Percentiles rank a stretch among this genome's conserved stretches.
Conservation (phyloP, 805 yeast species). For the Diddensiella santjacobensis region DNA sequence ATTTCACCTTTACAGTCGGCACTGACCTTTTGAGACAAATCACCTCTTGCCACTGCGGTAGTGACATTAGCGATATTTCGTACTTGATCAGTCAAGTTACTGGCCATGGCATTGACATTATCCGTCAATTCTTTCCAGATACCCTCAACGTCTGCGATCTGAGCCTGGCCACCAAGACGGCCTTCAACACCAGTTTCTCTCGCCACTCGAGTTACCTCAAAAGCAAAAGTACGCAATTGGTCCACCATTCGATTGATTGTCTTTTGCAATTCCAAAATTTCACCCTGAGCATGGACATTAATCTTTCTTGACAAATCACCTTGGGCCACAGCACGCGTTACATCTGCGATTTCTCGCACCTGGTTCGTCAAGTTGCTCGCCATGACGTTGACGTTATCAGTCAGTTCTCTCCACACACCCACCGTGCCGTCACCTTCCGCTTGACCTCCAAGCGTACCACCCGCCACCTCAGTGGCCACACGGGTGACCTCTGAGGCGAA, state of each 20-base stretch:
- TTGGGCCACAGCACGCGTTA: conserved; percentile 81
- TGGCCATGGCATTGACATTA: conserved; percentile 83
- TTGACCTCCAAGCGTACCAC: conserved; percentile 87
- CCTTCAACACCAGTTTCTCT: conserved; percentile 90
- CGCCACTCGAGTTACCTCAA: conserved; percentile 83
- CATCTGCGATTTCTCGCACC: conserved; percentile 87
- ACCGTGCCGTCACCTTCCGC: conserved; percentile 81
- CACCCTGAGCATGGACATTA: conserved; percentile 90
- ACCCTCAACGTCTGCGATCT: conserved; percentile 74
- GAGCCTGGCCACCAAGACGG: conserved; percentile 83
- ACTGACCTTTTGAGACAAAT: conserved; percentile 72
- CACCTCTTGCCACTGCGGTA: conserved; percentile 84
- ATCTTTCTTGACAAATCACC: conserved; percentile 82
- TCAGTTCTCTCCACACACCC: conserved; percentile 83
- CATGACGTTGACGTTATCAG: conserved; percentile 88
- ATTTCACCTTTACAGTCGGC: conserved; percentile 85
- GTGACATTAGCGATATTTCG: conserved; percentile 85
- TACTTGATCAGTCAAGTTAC: conserved; percentile 81
- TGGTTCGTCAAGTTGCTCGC: conserved; percentile 83
- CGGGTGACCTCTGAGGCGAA: conserved; percentile 79
- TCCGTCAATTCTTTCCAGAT: conserved; percentile 86
- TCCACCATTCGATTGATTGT: conserved; percentile 89
- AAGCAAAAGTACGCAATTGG: conserved; percentile 75
- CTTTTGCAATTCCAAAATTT: conserved; percentile 76
- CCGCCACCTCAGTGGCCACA: conserved; percentile 86